Conservation (phyloP, 768 basidiomycete species). For the Tulasnella sp. region DNA sequence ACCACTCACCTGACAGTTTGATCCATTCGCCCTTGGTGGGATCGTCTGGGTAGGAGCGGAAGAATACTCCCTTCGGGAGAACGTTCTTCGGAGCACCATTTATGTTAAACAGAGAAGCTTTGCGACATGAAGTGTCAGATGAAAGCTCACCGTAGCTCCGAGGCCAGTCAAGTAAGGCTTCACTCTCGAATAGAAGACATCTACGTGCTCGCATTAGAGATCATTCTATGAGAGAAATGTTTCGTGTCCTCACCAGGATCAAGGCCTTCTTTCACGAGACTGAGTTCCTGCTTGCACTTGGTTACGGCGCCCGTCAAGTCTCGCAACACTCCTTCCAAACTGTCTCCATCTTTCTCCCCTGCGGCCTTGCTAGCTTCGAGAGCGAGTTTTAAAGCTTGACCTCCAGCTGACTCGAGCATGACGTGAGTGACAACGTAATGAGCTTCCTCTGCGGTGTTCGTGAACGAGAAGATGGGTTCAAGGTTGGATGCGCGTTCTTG, state of each 20-base stretch:
- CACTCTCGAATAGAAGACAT: background rate
- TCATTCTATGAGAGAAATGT: background rate
- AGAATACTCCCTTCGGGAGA: conserved; percentile 6
- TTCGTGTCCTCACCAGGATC: background rate
- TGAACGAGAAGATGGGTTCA: conserved; percentile 8
- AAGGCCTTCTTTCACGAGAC: background rate
- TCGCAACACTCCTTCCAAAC: background rate
- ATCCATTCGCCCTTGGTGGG: conserved; percentile 1
- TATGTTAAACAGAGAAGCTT: background rate
- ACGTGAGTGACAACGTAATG: background rate
- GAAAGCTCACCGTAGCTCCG: background rate
- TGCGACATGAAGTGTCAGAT: background rate
- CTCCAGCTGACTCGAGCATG: conserved; percentile 7
- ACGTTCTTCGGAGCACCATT: background rate
- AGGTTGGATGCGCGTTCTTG: conserved; percentile 1
- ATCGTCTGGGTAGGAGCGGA: background rate
- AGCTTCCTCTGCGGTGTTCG: background rate
- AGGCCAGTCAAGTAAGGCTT: conserved; percentile 6
- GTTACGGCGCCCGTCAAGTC: background rate
- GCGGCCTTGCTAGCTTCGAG: background rate
- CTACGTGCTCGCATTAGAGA: background rate
- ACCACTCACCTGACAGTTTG: background rate
- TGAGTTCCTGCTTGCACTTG: background rate
- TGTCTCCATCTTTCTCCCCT: background rate
- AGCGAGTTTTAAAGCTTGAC: background rate